A percentile compares a stretch with the other conserved stretches of the same genome.
These are phyloP conservation scores for Ilex aquifolium DNA, from an alignment of 257 asterid genomes.

Conservation along the genomic window DNA sequence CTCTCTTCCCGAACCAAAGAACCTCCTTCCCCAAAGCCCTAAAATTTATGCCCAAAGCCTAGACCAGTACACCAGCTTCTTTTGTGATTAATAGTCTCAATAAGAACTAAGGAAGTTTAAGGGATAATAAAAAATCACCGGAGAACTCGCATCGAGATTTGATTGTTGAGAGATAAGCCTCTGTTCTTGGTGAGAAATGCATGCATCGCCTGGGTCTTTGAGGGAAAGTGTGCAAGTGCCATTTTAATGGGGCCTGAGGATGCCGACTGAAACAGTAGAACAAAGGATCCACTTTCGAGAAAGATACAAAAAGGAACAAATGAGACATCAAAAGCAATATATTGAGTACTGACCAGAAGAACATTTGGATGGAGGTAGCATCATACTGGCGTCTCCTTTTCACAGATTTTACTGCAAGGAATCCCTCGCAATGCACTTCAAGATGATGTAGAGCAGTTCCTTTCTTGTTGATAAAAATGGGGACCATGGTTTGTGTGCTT, in stretches of 20 bases:
- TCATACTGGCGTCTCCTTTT: conserved; percentile 70
- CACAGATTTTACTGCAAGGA: conserved; percentile 54
- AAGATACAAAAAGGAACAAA: not conserved
- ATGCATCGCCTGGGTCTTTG: conserved; percentile 63
- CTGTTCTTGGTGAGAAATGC: conserved; percentile 68
- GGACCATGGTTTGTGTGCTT: too few relatives aligned
- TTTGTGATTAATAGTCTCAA: too few relatives aligned
- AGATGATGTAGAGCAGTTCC: too few relatives aligned
- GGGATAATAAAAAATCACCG: conserved; percentile 51
- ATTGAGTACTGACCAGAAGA: conserved; percentile 31
- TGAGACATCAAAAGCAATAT: not conserved
- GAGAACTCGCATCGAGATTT: conserved; percentile 57
- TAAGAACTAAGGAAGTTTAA: conserved; percentile 30
- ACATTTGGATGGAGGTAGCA: conserved; percentile 41
- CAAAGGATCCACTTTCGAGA: conserved; percentile 4
- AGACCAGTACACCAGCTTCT: too few relatives aligned
- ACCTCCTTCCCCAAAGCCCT: too few relatives aligned
- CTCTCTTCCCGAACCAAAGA: too few relatives aligned
- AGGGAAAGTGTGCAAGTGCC: conserved; percentile 65
- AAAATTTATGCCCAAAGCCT: too few relatives aligned
- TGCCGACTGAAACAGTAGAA: conserved; percentile 32
- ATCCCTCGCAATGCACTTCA: conserved; percentile 53
- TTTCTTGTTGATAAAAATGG: too few relatives aligned
- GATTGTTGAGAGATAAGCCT: conserved; percentile 63
- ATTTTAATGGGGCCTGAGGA: conserved; percentile 28